Evolutionary conservation across 2,329 filamentous ascomycete species (phyloP), one percentile per base, ranked within the genome.

Genomic region (Scedosporium minutisporum): DNA sequence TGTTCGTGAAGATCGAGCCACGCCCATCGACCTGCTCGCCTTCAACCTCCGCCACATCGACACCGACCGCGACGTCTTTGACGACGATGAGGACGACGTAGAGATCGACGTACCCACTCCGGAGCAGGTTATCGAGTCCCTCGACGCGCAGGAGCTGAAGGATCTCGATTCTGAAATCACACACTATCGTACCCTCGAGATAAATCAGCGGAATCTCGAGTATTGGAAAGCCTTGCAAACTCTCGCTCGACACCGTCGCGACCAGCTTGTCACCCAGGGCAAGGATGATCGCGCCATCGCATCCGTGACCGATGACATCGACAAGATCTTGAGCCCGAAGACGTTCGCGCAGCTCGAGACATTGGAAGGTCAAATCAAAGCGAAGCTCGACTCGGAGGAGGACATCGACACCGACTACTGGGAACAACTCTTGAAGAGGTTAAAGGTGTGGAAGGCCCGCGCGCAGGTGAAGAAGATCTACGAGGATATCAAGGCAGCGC

Each of bases 331-430:
- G 10, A 83, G 85, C 3, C 91, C 92, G 7, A 99, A 99, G 77
- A 85, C 87, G 16, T 87, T 91, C 69, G 88, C 91, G 69, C 90
- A 97, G 73, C 80, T 99, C n/a, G 88, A 93, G 71, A 84, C 84
- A 18, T 80, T 99, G 58, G 93, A 99, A 75, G 84, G 81, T 66
- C 93, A 97, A 76, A 95, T 99, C 73, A 87, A 86, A 71, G 80
- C 82, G 16, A 99, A 99, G 77, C 78, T 99, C 58, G 82, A 87
- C 61, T 96, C 91, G 6, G 88, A 96, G 71, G 87, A 90, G 46
- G 87, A 91, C 51, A 93, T 99, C 67, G 95, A 99, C 74, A 91
- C 90, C 2, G 95, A 99, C 75, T 99, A 97, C 73, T 99, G 95
- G 95, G 91, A 96, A 71, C 91, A 96, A 71, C 80, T 99, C 16